Base-by-base conservation (phyloP, 352 stramenopile genomes). In the Phytophthora agathidicida region DNA sequence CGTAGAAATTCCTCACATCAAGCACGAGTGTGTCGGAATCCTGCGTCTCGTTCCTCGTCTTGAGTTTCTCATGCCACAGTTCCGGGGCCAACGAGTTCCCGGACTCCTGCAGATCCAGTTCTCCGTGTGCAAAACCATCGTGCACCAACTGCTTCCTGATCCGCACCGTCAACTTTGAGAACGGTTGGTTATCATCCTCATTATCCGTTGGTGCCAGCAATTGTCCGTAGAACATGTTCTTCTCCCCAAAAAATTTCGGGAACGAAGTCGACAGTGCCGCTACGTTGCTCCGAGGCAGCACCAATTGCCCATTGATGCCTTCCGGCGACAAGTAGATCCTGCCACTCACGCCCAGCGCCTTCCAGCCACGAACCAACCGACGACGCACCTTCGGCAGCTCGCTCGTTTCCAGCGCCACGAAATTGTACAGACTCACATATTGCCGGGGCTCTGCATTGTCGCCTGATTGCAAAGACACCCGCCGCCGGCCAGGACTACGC, bases 271-370 rank as follows among this genome's bases (percentile, higher is more conserved):
- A n/a, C 17, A 65, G 16, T 19, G 61, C 68, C 7, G 60, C 23
- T 13, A 97, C 19, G 20, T 96, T 80, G 44, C 77, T 86, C 16
- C 74, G 81, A n/a, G 93, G 93, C n/a, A 98, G 64, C 37, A 89
- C 83, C 73, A 98, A 94, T 79, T 98, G 93, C 7, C 91, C 95
- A 73, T 98, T 98, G 50, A 98, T 80, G 7, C 93, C 95, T 76
- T 98, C 95, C 3, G 77, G 57, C 5, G 93, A 93, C 14, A 98
- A 87, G 68, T 98, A 98, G 4, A 98, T 77, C 45, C 86, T 67
- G 2, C 80, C 84, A 23, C 66, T 48, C 22, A 82, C 75, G 16
- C 73, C 57, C 30, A 93, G 60, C 9, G 48, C 49, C n/a, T 44
- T 58, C 84, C 84, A 93, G 7, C 37, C 30, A 16, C 58, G 32